Percentiles rank a stretch among this genome's conserved stretches.
These are phyloP conservation scores for Aspergillus sp. DNA, from an alignment of 2,329 filamentous ascomycete species.

Conservation along the genomic window DNA sequence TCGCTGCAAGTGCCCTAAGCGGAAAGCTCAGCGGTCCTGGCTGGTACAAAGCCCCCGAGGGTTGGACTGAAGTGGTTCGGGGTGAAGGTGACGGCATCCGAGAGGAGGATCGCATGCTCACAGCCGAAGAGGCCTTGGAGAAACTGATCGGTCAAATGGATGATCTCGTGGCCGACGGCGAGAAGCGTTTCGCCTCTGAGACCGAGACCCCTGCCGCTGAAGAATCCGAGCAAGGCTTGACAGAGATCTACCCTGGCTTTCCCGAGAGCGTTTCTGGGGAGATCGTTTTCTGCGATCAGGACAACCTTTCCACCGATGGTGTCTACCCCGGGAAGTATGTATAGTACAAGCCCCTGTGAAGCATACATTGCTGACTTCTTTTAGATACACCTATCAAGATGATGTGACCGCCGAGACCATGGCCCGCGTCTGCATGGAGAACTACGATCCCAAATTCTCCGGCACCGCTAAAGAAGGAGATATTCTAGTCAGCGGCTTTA, in stretches of 20 bases:
- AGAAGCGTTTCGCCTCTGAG: slow-evolving; percentile 9
- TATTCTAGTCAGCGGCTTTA: slow-evolving; percentile 81
- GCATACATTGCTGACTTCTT: not conserved
- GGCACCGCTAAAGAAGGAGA: slow-evolving; percentile 66
- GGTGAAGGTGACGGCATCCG: slow-evolving; percentile 70
- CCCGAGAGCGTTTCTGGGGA: slow-evolving; percentile 80
- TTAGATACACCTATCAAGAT: slow-evolving; percentile 79
- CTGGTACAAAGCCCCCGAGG: slow-evolving; percentile 71
- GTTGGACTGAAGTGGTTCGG: slow-evolving; percentile 60
- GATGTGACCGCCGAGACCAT: slow-evolving; percentile 73
- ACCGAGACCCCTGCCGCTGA: slow-evolving; percentile 16
- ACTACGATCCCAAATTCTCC: slow-evolving; percentile 78
- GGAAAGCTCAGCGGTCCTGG: slow-evolving; percentile 64
- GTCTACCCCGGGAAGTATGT: slow-evolving; percentile 71
- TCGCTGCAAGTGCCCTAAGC: slow-evolving; percentile 79
- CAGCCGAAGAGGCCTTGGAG: slow-evolving; percentile 68
- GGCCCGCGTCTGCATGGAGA: slow-evolving; percentile 89
- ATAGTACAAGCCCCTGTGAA: not conserved
- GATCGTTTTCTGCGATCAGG: slow-evolving; percentile 81
- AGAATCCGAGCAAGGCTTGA: slow-evolving; percentile 37
- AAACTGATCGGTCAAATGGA: slow-evolving; percentile 71
- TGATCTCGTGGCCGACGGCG: slow-evolving; percentile 26
- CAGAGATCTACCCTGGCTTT: slow-evolving; percentile 80
- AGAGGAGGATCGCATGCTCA: slow-evolving; percentile 64
- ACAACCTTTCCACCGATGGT: slow-evolving; percentile 87